These are phyloP conservation scores for Coniochaeta sp. DNA, from an alignment of 2,329 filamentous ascomycete genomes.

Conservation along the genomic window DNA sequence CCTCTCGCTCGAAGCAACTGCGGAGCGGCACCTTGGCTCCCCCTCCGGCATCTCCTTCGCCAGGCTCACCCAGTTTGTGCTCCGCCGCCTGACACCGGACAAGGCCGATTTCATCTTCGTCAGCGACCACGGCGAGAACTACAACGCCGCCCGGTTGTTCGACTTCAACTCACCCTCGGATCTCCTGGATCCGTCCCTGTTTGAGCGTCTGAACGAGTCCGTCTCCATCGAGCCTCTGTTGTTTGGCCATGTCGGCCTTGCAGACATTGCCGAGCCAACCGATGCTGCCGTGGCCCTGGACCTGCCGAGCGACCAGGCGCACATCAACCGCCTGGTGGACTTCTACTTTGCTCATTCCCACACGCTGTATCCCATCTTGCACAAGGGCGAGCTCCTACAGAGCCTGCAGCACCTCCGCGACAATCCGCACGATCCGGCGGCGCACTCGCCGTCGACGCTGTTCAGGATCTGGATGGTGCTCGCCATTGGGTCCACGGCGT, in stretches of 20 bases:
- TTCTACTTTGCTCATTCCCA: conserved; percentile 41
- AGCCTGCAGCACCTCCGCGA: conserved; percentile 22
- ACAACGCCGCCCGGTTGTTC: conserved; percentile 8
- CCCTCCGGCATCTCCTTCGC: conserved; percentile 37
- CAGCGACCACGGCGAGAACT: conserved; percentile 6
- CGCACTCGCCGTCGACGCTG: conserved; percentile 23
- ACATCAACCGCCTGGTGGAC: conserved; percentile 23
- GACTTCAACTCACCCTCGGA: conserved; percentile 18
- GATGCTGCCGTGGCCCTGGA: conserved; percentile 8
- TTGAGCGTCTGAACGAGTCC: conserved; percentile 15
- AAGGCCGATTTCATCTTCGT: conserved; percentile 33
- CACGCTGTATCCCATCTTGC: conserved; percentile 36
- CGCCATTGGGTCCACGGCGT: conserved; percentile 37
- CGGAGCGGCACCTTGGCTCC: conserved; percentile 34
- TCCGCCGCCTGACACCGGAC: conserved; percentile 32
- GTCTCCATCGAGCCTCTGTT: conserved; percentile 19
- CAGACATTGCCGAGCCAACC: conserved; percentile 17
- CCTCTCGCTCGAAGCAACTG: conserved; percentile 33
- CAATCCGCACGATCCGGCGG: conserved; percentile 18
- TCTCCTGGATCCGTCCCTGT: conserved; percentile 13
- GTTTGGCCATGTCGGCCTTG: conserved; percentile 21
- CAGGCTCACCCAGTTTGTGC: conserved; percentile 31
- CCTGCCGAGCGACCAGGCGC: conserved; percentile 14
- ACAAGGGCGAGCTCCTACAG: conserved; percentile 23
- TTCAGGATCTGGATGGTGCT: conserved; percentile 42